These are phyloP conservation scores for Gossypium anomalum DNA, from an alignment of 345 rosid species.

Conservation along the genomic window DNA sequence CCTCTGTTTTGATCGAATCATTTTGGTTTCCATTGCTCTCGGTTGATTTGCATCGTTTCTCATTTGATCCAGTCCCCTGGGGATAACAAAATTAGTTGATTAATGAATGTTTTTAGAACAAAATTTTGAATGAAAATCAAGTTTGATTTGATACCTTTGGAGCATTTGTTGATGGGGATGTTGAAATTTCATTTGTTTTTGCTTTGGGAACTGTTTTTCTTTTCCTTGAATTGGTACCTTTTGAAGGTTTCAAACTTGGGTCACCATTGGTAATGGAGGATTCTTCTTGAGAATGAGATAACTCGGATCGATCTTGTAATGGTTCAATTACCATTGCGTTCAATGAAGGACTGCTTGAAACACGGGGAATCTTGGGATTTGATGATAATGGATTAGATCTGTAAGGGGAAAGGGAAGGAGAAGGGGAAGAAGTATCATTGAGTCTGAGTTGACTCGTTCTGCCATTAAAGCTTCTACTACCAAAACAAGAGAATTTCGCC, in stretches of 20 bases:
- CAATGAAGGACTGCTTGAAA: constrained; percentile 58
- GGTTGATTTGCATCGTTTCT: constrained; percentile 38
- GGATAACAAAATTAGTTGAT: background rate
- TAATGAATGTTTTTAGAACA: background rate
- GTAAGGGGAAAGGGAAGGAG: too few species aligned
- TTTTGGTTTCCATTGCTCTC: constrained; percentile 30
- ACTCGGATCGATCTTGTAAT: background rate
- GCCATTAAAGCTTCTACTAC: constrained; percentile 68
- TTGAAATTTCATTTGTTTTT: constrained; percentile 39
- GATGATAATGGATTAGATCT: constrained; percentile 22
- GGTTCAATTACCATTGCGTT: constrained; percentile 21
- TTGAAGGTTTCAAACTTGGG: constrained; percentile 17
- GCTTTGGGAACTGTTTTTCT: constrained; percentile 46
- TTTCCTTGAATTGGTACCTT: constrained; percentile 50
- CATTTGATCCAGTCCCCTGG: background rate
- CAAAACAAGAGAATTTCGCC: constrained; percentile 62
- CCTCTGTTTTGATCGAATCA: constrained; percentile 31
- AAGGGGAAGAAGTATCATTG: background rate
- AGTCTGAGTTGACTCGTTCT: constrained; percentile 28
- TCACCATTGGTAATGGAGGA: constrained; percentile 40
- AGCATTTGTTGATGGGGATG: constrained; percentile 20
- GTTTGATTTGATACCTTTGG: constrained; percentile 28
- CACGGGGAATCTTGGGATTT: constrained; percentile 45
- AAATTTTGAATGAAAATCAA: background rate
- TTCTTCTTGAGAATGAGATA: constrained; percentile 45